A percentile compares a stretch with the other conserved stretches of the same genome.
These are phyloP conservation scores for Funneliformis mosseae DNA, from an alignment of 192 early-diverging fungal genomes.

Conservation along the genomic window DNA sequence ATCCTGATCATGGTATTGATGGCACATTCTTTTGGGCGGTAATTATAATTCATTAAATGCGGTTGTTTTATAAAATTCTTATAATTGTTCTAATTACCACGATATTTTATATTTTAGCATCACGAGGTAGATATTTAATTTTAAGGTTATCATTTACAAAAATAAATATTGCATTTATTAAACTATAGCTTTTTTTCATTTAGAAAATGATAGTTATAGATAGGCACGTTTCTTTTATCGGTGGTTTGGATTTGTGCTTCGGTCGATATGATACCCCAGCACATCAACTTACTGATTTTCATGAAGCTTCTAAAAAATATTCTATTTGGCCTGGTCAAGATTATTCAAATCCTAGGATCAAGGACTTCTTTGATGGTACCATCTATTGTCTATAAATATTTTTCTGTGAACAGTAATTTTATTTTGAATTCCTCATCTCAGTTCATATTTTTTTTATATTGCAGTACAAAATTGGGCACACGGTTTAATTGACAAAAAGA, in stretches of 20 bases:
- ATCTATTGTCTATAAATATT: background rate
- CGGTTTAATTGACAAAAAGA: constrained; percentile 48
- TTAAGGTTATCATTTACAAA: background rate
- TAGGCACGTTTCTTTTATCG: constrained; percentile 75
- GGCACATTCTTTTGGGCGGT: constrained; percentile 87
- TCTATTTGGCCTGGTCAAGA: constrained; percentile 76
- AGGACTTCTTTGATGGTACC: constrained; percentile 67
- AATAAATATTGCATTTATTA: background rate
- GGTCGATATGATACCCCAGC: constrained; percentile 83
- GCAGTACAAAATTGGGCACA: constrained; percentile 55
- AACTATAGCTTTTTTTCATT: background rate
- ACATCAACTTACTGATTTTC: constrained; percentile 77
- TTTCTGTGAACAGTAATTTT: too few relatives aligned
- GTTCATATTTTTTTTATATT: background rate
- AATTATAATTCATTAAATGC: background rate
- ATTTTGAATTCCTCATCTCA: too few relatives aligned
- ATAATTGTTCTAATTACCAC: background rate
- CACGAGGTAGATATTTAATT: constrained; percentile 50
- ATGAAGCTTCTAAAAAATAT: constrained; percentile 45
- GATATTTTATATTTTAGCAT: constrained; percentile 38
- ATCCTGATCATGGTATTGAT: constrained; percentile 80
- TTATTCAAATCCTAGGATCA: constrained; percentile 86
- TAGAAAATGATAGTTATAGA: constrained; percentile 71
- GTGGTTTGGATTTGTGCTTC: constrained; percentile 81
- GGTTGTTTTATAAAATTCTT: background rate